phyloP scores from a whole-genome alignment of 139 green algal species.

The Desmodesmus armatus region DNA sequence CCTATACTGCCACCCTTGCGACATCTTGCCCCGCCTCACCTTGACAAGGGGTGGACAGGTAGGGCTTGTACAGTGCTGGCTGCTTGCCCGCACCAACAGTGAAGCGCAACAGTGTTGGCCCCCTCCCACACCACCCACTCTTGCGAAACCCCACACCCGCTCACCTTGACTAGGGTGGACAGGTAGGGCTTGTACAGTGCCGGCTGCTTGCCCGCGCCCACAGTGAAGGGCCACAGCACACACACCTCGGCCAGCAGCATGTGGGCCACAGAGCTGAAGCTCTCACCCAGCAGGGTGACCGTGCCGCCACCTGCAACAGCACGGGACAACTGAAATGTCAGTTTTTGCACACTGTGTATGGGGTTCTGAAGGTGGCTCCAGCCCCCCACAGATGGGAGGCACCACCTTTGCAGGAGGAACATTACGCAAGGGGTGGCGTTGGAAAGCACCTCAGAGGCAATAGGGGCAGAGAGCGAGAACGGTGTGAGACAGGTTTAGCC shows the following conservation, averaged over 20 bases:
- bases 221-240: neutral
- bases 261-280: conserved; percentile 2
- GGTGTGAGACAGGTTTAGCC: too few species aligned
- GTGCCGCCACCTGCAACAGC: neutral
- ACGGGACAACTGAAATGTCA: neutral
- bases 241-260: conserved; percentile 14
- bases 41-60: too few species aligned
- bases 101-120: neutral
- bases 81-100: neutral
- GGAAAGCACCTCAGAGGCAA: too few species aligned
- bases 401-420: too few species aligned
- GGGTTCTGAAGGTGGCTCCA: too few species aligned
- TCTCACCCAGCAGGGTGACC: neutral
- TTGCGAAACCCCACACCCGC: neutral
- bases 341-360: neutral
- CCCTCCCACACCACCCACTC: neutral
- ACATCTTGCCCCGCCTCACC: neutral
- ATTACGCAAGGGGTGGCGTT: too few species aligned
- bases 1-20: neutral
- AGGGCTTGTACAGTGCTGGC: neutral
- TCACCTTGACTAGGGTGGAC: conserved; percentile 36
- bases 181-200: conserved; percentile 34
- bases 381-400: too few species aligned
- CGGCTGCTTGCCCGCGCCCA: neutral
- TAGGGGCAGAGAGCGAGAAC: too few species aligned